Evolutionary conservation across 805 yeast species (phyloP).

Genomic region (Wickerhamiella hasegawae): DNA sequence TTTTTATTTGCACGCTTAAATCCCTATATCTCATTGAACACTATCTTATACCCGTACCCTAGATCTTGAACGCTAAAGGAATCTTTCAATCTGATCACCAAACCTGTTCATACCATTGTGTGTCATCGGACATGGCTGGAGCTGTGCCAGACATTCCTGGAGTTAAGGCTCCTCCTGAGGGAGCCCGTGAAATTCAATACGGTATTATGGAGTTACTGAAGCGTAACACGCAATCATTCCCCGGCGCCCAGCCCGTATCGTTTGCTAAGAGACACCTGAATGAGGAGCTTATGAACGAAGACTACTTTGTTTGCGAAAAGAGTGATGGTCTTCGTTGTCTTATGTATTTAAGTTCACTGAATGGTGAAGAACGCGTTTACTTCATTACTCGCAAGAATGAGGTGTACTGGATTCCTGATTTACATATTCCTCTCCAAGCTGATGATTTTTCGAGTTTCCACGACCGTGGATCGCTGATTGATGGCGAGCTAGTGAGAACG

Average conservation of each 20-base stretch:
- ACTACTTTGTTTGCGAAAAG: conserved; percentile 90
- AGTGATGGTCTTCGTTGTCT: conserved; percentile 85
- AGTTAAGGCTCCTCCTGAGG: conserved; percentile 52
- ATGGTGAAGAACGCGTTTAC: conserved; percentile 76
- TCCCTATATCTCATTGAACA: no score
- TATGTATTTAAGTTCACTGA: conserved; percentile 28
- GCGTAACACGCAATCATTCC: conserved; percentile 43
- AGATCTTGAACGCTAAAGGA: no score
- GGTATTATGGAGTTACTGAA: conserved; percentile 51
- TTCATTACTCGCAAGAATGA: conserved; percentile 81
- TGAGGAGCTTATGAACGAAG: conserved; percentile 46
- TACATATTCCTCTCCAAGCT: conserved; percentile 57
- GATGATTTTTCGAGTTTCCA: conserved; percentile 44
- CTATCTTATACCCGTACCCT: no score
- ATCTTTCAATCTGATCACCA: no score
- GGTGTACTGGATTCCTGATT: conserved; percentile 55
- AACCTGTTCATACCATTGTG: no score
- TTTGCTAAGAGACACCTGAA: conserved; percentile 60
- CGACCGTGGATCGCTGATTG: conserved; percentile 65
- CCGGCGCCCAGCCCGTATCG: conserved; percentile 89
- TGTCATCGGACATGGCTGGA: conserved; percentile 12
- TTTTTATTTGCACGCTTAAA: no score
- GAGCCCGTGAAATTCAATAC: conserved; percentile 47
- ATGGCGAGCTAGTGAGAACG: conserved; percentile 74
- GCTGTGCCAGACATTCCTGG: conserved; percentile 83